Evolutionary conservation across 345 rosid genomes (phyloP), one percentile per base, ranked within the genome.

Genomic region (Salix suchowensis): DNA sequence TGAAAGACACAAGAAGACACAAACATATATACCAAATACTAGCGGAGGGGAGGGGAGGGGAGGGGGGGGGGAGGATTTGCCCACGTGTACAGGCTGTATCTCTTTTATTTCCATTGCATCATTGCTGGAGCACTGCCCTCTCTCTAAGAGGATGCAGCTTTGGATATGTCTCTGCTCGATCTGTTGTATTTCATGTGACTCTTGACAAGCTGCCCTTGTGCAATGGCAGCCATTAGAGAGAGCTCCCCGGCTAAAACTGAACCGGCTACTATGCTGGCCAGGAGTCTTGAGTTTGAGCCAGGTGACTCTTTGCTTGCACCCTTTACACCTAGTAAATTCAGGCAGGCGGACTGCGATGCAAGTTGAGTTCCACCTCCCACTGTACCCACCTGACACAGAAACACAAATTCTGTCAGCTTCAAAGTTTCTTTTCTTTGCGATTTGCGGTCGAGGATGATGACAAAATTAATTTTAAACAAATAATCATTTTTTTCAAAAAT

Each of bases 111-210:
- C 69, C 48, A 60, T 4, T 37, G 26, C 70, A 39, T 24, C 54
- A 50, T 6, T 64, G 78, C 8, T 18, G 65, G 70, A 65, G 67
- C 72, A 12, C 42, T n/a, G 42, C 34, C 16, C 54, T n/a, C 50
- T 32, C 48, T 24, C 74, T 73, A 80, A 36, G 88, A 79, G 72
- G 88, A 81, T 74, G 83, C 72, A 15, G 80, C 76, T 61, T 82
- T 78, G 74, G 91, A 73, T 2, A 92, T 61, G 68, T 92, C 96
- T 75, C 77, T 80, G 91, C 87, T 91, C 80, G 97, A 93, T 82
- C 97, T 83, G 84, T 93, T 93, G 86, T 93, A 93, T 77, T 89
- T 93, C 97, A 93, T 88, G 91, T 93, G 97, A 81, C 97, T 93
- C 71, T 40, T 82, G 72, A 93, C 94, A 1, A 93, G 92, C 78